phyloP scores from a whole-genome alignment of 805 yeast genomes.

The Sugiyamaella floridensis region DNA sequence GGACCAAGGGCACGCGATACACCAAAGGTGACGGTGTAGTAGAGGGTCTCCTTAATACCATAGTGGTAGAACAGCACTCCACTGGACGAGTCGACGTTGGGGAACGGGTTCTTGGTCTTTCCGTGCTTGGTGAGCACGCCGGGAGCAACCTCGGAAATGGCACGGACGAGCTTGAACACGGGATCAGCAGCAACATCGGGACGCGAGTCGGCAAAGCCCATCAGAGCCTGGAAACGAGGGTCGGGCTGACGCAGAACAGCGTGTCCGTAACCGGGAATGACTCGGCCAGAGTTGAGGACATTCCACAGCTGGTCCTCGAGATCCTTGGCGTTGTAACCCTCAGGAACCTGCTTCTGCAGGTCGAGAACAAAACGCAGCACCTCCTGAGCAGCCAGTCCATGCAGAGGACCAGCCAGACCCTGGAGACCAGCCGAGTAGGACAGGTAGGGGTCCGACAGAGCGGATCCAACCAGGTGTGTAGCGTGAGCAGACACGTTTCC shows the following conservation, averaged over 20 bases:
- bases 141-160: slow-evolving; percentile 78
- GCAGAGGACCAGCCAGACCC: slow-evolving; percentile 83
- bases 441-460: slow-evolving; percentile 68
- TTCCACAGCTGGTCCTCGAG: slow-evolving; percentile 67
- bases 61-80: slow-evolving; percentile 81
- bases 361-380: slow-evolving; percentile 67
- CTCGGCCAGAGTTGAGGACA: slow-evolving; percentile 73
- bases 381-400: slow-evolving; percentile 82
- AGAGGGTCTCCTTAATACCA: slow-evolving; percentile 73
- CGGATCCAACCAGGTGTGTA: slow-evolving; percentile 77
- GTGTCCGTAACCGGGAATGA: slow-evolving; percentile 85
- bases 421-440: slow-evolving; percentile 72
- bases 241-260: slow-evolving; percentile 84
- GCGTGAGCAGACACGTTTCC: slow-evolving; percentile 80
- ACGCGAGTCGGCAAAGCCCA: slow-evolving; percentile 63
- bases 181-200: slow-evolving; percentile 58
- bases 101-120: slow-evolving; percentile 91
- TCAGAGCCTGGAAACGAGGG: slow-evolving; percentile 81
- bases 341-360: slow-evolving; percentile 40
- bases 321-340: slow-evolving; percentile 37
- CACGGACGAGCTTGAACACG: slow-evolving; percentile 68
- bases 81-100: slow-evolving; percentile 83
- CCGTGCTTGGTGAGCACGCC: slow-evolving; percentile 74
- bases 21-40: slow-evolving; percentile 83
- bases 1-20: slow-evolving; percentile 84